Evolutionary conservation across 495 filamentous ascomycete species (phyloP).

Genomic region (Hyaloscypha finlandica): DNA sequence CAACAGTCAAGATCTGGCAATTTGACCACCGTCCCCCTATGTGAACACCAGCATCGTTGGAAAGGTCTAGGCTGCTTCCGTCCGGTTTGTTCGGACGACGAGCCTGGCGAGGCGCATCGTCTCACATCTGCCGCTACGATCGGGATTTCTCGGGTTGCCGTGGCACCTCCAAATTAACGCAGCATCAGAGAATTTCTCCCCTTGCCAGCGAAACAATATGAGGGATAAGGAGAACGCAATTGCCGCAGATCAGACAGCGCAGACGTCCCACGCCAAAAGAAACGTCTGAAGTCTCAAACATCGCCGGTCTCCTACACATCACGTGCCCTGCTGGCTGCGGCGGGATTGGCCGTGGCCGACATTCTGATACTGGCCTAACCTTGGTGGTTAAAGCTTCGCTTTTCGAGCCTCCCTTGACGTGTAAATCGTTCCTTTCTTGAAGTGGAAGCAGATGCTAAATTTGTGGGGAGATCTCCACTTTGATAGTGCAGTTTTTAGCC

Average conservation of each 20-base stretch:
- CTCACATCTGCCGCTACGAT: background rate
- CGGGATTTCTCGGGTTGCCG: conserved; percentile 9
- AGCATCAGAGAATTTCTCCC: background rate
- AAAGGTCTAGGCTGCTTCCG: background rate
- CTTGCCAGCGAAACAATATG: conserved; percentile 3
- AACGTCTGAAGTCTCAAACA: conserved; percentile 14
- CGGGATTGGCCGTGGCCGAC: background rate
- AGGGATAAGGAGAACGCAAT: background rate
- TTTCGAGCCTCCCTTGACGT: background rate
- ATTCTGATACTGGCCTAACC: conserved; percentile 5
- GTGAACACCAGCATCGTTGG: background rate
- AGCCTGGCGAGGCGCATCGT: conserved; percentile 1
- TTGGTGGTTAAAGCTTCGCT: conserved; percentile 1
- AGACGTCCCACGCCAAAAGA: conserved; percentile 5
- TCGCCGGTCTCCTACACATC: background rate
- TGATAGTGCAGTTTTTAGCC: background rate
- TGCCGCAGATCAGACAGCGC: conserved; percentile 15
- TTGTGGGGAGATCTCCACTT: background rate
- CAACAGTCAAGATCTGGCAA: background rate
- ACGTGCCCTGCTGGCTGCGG: background rate
- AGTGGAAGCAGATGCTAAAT: background rate
- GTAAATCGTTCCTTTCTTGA: conserved; percentile 1
- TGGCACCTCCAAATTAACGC: conserved; percentile 6
- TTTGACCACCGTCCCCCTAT: background rate
- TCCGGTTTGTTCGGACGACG: background rate